These are phyloP conservation scores for Solanum piurae DNA, from an alignment of 257 asterid species.

Conservation along the genomic window DNA sequence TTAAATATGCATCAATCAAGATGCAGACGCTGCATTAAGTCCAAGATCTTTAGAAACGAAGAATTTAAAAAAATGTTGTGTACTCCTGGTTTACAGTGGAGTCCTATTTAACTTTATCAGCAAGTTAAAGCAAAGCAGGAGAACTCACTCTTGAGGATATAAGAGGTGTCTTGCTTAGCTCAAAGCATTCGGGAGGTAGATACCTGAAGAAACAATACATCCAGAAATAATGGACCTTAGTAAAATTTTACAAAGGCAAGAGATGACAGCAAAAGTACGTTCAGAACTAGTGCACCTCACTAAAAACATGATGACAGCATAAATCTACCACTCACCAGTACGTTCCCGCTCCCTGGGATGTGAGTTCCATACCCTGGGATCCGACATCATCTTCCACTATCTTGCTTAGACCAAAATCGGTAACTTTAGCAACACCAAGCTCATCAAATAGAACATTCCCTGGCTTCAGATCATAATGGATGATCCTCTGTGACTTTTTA, in stretches of 20 bases:
- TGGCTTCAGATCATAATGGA: constrained; percentile 97
- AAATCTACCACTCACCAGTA: constrained; percentile 62
- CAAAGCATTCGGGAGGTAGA: constrained; percentile 99
- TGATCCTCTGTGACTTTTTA: constrained; percentile 82
- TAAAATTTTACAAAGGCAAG: background rate
- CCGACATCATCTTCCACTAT: constrained; percentile 97
- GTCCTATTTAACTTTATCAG: background rate
- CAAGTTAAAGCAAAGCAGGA: background rate
- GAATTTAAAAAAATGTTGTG: background rate
- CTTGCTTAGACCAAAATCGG: constrained; percentile 99
- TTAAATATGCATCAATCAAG: background rate
- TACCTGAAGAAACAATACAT: constrained; percentile 44
- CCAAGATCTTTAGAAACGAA: background rate
- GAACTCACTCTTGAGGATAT: constrained; percentile 85
- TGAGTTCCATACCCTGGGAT: constrained; percentile 99
- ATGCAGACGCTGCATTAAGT: background rate
- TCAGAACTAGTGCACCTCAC: background rate
- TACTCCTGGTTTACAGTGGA: background rate
- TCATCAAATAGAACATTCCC: constrained; percentile 97
- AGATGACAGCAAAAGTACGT: background rate
- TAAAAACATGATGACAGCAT: background rate
- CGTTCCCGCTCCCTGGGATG: constrained; percentile 99
- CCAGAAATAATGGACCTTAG: background rate
- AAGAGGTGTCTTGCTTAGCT: constrained; percentile 86
- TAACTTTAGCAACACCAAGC: constrained; percentile 74